Conservation (phyloP, 2,329 filamentous ascomycete genomes). For the Calonectria pauciramosa region DNA sequence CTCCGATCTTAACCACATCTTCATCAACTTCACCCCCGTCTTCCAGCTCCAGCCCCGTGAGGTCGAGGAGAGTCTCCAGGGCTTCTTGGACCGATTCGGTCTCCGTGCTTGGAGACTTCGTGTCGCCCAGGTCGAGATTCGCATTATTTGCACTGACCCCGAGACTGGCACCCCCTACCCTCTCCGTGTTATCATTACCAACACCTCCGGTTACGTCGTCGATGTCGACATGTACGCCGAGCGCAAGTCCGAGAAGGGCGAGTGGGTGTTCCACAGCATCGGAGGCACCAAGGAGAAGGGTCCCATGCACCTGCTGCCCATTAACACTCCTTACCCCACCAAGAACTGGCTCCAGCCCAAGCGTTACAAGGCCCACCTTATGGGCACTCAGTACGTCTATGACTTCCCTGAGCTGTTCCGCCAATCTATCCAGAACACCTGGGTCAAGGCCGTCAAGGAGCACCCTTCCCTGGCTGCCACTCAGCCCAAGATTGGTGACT, state of each 20-base stretch:
- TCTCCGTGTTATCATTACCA: conserved; percentile 95
- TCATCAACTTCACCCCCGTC: conserved; percentile 98
- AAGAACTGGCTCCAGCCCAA: conserved; percentile 99
- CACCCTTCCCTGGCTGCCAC: conserved; percentile 82
- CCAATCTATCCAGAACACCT: conserved; percentile 96
- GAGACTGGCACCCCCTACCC: conserved; percentile 87
- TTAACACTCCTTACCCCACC: conserved; percentile 93
- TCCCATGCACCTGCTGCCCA: conserved; percentile 92
- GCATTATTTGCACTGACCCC: conserved; percentile 96
- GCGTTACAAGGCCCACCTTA: conserved; percentile 98
- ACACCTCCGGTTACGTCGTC: conserved; percentile 98
- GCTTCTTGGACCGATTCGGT: conserved; percentile 97
- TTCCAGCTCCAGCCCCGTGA: conserved; percentile 92
- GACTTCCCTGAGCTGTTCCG: conserved; percentile 99
- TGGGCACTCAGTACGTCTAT: conserved; percentile 99
- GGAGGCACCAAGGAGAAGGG: conserved; percentile 96
- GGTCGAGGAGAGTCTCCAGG: conserved; percentile 92
- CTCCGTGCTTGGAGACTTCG: conserved; percentile 95
- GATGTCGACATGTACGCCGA: conserved; percentile 98
- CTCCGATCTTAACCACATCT: conserved; percentile 99
- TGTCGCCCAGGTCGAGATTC: conserved; percentile 97
- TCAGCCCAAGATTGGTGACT: conserved; percentile 88
- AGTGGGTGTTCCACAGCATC: conserved; percentile 99
- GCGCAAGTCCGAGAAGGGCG: conserved; percentile 97
- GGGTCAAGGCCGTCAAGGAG: conserved; percentile 81